Base-by-base conservation (phyloP, 352 stramenopile species). In the Phytophthora pluvialis region DNA sequence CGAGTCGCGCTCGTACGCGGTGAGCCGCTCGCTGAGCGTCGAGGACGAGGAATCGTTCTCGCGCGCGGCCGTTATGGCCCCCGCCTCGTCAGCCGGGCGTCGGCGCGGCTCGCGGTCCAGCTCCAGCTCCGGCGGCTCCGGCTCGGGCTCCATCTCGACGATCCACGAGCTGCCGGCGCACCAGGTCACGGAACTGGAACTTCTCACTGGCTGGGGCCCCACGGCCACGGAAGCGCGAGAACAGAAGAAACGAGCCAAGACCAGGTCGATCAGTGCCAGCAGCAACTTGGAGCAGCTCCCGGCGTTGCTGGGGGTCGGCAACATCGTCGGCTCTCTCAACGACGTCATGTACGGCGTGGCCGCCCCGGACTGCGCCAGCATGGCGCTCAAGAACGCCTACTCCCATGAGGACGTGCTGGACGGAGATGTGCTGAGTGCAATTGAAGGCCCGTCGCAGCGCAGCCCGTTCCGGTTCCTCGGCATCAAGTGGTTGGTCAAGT, bases 401-500 rank as follows among this genome's bases (percentile, higher is more conserved):
- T 67, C 64, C 3, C 67, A 80, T 26, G 61, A 78, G 21, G 76
- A 88, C 54, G 63, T 85, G n/a, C 53, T 86, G 47, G 81, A 90
- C 57, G 75, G 67, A 18, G 78, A 83, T 39, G 72, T 93, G 42
- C 64, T 93, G 44, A 71, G 65, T 60, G 72, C 80, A 35, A 83
- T 91, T 42, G 65, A 85, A 66, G 78, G 72, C 0, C 84, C 84
- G 4, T 83, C 70, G 21, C 56, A 78, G 12, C 70, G 70, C 28
- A 86, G 87, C 26, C 84, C 84, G 45, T 93, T 91, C 67, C 71
- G 77, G 15, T 82, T 86, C 44, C 59, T 93, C 11, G 80, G 80
- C 0, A 67, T 93, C 64, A 93, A 93, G 56, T 93, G 82, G 81
- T 60, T 87, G 13, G 63, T 91, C 15, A 80, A 85, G 18, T 78